phyloP scores from a whole-genome alignment of 2,329 filamentous ascomycete species.

The Colletotrichum brevisporum region DNA sequence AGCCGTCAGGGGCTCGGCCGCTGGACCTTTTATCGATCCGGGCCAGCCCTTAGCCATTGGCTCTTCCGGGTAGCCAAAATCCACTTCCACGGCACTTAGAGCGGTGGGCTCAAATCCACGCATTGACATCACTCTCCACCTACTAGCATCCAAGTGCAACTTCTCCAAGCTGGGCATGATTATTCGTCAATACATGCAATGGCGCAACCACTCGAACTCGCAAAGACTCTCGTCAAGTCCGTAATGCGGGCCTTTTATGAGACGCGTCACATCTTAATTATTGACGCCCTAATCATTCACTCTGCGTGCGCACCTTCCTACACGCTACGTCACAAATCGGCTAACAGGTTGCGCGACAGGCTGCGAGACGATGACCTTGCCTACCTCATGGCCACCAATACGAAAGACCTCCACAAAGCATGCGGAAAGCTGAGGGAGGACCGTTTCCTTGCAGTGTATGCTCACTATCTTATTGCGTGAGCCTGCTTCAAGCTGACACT shows the following conservation, averaged over 20 bases:
- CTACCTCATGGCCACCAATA: conserved; percentile 88
- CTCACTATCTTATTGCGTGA: conserved; percentile 40
- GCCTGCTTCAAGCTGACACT: conserved; percentile 11
- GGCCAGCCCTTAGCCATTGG: too few species aligned
- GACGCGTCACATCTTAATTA: conserved; percentile 85
- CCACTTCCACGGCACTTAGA: too few species aligned
- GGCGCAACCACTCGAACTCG: conserved; percentile 61
- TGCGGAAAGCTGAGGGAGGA: conserved; percentile 89
- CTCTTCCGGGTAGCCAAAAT: too few species aligned
- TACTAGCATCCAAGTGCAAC: too few species aligned
- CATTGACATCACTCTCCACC: too few species aligned
- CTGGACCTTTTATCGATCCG: too few species aligned
- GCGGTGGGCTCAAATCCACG: too few species aligned
- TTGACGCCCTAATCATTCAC: conserved; percentile 90
- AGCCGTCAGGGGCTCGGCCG: too few species aligned
- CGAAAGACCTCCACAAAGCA: conserved; percentile 91
- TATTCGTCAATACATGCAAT: neutral
- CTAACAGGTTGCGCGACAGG: conserved; percentile 75
- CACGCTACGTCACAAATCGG: neutral
- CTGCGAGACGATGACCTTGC: conserved; percentile 91
- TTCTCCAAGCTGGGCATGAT: too few species aligned
- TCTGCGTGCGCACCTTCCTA: conserved; percentile 66
- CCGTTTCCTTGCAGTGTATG: conserved; percentile 85
- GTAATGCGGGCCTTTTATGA: conserved; percentile 90
- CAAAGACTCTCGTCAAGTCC: conserved; percentile 86